Percentiles rank a stretch among this genome's conserved stretches.
These are phyloP conservation scores for Erucastrum elatum DNA, from an alignment of 345 rosid species.

Conservation along the genomic window DNA sequence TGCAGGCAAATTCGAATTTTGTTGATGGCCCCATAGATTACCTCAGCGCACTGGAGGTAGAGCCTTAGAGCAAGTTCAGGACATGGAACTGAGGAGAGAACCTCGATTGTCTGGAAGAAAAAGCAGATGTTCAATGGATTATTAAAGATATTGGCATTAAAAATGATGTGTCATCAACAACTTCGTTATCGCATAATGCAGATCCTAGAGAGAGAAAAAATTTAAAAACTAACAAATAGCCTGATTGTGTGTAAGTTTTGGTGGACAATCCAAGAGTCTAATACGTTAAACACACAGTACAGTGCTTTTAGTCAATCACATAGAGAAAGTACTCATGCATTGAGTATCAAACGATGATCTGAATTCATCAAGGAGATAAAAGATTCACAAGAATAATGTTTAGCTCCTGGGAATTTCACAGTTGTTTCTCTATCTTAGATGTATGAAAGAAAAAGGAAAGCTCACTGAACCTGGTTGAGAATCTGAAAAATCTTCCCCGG, in stretches of 20 bases:
- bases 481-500: slow-evolving; percentile 74
- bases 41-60: slow-evolving; percentile 92
- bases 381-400: not conserved
- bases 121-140: slow-evolving; percentile 7
- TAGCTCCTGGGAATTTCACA: not conserved
- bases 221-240: not conserved
- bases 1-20: not conserved
- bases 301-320: not conserved
- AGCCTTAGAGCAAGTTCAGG: slow-evolving; percentile 85
- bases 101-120: slow-evolving; percentile 64
- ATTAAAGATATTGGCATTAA: not conserved
- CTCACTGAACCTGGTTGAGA: slow-evolving; percentile 62
- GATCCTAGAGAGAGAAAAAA: not conserved
- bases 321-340: not conserved
- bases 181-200: not conserved
- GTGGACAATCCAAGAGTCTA: not conserved
- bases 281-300: slow-evolving; percentile 10
- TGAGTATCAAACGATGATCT: not conserved
- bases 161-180: not conserved
- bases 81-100: slow-evolving; percentile 60
- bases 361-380: not conserved
- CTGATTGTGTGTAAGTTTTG: not conserved
- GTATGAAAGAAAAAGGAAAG: not conserved
- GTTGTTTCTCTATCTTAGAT: slow-evolving; percentile 1
- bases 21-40: slow-evolving; percentile 33